phyloP scores from a whole-genome alignment of 2,329 filamentous ascomycete genomes.

The Talaromyces sp. region DNA sequence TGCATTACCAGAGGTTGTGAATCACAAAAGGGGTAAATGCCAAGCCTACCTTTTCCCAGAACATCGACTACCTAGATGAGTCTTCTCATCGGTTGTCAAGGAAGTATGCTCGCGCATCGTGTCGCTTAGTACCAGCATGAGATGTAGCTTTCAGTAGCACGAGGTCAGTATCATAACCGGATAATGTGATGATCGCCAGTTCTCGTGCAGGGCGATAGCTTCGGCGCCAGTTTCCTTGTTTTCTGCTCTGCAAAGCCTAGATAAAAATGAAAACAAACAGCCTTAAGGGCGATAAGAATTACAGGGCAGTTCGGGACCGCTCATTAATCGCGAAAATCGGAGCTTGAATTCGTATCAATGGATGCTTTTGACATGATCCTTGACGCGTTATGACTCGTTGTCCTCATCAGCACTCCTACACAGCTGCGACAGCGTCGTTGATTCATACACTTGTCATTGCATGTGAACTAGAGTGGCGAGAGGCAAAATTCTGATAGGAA shows the following conservation, averaged over 20 bases:
- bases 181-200: not conserved
- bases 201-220: not conserved
- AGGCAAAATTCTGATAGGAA: not conserved
- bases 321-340: slow-evolving; percentile 9
- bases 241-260: not conserved
- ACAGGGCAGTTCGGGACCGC: slow-evolving; percentile 41
- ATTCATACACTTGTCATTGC: not conserved
- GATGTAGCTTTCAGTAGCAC: not conserved
- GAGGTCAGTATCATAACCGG: not conserved
- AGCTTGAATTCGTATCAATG: not conserved
- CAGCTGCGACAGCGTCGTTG: not conserved
- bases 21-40: slow-evolving; percentile 56
- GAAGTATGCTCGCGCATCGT: not conserved
- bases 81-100: not conserved
- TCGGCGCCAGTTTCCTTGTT: not conserved
- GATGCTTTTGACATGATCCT: not conserved
- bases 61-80: not conserved
- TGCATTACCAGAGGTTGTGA: slow-evolving; percentile 25
- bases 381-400: not conserved
- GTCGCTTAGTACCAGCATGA: not conserved
- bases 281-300: not conserved
- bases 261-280: slow-evolving; percentile 6
- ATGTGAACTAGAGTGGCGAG: not conserved
- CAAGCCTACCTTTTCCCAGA: not conserved
- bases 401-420: not conserved